These are phyloP conservation scores for Neonothopanus nambi DNA, from an alignment of 1,284 basidiomycete genomes.

Conservation along the genomic window DNA sequence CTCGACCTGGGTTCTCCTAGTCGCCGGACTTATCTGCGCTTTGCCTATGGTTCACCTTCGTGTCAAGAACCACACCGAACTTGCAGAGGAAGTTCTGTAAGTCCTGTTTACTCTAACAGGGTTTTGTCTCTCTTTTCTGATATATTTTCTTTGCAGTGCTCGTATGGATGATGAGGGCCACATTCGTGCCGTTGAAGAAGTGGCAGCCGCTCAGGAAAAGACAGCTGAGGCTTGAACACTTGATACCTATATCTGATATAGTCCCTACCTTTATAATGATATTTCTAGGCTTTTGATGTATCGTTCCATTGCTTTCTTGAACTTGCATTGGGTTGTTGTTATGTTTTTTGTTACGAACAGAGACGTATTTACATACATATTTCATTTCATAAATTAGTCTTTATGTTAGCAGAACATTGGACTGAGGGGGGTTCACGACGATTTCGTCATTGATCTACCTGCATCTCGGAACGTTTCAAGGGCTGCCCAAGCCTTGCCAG, in stretches of 20 bases:
- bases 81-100: slow-evolving; percentile 30
- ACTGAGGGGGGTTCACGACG: too few relatives aligned
- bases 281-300: too few relatives aligned
- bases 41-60: slow-evolving; percentile 34
- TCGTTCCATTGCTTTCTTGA: too few relatives aligned
- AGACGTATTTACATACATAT: too few relatives aligned
- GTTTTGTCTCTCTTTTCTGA: neutral
- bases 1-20: slow-evolving; percentile 32
- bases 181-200: slow-evolving; percentile 11
- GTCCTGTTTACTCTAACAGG: slow-evolving; percentile 1
- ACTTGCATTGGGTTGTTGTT: too few relatives aligned
- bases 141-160: slow-evolving; percentile 10
- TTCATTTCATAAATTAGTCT: too few relatives aligned
- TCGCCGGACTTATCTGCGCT: slow-evolving; percentile 30
- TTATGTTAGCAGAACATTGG: too few relatives aligned
- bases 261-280: too few relatives aligned
- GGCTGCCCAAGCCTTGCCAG: slow-evolving; percentile 77
- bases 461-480: slow-evolving; percentile 45
- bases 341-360: too few relatives aligned
- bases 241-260: too few relatives aligned
- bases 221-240: neutral
- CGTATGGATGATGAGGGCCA: slow-evolving; percentile 19
- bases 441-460: neutral
- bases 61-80: slow-evolving; percentile 30
- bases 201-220: slow-evolving; percentile 1